Evolutionary conservation across 1,139 yeast genomes (phyloP).

Genomic region (Pichiaceae sp.): DNA sequence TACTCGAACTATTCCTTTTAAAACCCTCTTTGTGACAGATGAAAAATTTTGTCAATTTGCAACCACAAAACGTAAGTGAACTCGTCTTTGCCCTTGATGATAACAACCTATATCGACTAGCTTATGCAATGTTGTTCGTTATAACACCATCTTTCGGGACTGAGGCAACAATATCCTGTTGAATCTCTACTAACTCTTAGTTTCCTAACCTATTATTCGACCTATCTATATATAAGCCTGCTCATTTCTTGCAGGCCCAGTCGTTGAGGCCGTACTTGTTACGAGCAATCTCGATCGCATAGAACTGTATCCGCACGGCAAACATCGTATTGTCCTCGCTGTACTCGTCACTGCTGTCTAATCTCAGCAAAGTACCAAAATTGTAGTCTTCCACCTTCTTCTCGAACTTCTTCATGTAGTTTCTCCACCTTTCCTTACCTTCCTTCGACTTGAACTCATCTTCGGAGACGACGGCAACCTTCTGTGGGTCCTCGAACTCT

Average conservation of each 20-base stretch:
- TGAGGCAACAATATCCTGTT: constrained; percentile 5
- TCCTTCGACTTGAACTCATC: constrained; percentile 70
- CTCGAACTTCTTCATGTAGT: constrained; percentile 75
- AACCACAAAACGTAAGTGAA: too few species aligned
- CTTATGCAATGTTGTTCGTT: constrained; percentile 85
- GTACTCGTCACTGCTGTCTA: constrained; percentile 63
- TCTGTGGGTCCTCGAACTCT: constrained; percentile 58
- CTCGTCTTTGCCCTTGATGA: constrained; percentile 11
- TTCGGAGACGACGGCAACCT: constrained; percentile 55
- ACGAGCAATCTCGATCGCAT: constrained; percentile 91
- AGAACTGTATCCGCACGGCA: constrained; percentile 87
- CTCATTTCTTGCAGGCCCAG: constrained; percentile 45
- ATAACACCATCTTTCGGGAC: constrained; percentile 97
- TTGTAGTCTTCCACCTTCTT: constrained; percentile 77
- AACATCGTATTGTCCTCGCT: constrained; percentile 79
- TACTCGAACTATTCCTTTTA: too few species aligned
- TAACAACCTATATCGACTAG: constrained; percentile 52
- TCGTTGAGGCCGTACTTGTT: constrained; percentile 87
- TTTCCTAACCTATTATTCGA: background rate
- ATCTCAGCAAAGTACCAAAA: constrained; percentile 88
- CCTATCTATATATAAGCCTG: background rate
- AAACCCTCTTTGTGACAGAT: too few species aligned
- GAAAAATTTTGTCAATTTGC: too few species aligned
- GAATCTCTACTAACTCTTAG: background rate
- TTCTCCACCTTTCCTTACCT: constrained; percentile 91